Conservation (phyloP, 257 asterid species). For the Pogostemon cablin region DNA sequence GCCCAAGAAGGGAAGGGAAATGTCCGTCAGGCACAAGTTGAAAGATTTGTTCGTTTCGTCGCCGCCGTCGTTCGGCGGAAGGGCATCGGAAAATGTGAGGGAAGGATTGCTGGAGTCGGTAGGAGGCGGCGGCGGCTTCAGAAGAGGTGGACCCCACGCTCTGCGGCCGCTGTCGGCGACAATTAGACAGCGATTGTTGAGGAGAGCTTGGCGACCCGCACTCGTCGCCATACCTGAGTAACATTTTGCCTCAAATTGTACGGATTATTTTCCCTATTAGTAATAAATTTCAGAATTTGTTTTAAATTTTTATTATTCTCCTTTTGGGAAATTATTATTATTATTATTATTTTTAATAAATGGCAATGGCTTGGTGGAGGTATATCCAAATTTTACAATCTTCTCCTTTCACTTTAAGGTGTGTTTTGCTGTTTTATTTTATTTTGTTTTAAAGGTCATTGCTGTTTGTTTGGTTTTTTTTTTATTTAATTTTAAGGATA, state of each 20-base stretch:
- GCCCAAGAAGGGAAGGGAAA: slow-evolving; percentile 30
- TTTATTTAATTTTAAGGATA: too few species aligned
- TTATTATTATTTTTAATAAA: background rate
- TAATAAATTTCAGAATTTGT: slow-evolving; percentile 11
- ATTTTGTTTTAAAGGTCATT: too few species aligned
- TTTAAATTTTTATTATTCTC: background rate
- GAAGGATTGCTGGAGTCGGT: slow-evolving; percentile 37
- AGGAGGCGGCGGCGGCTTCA: slow-evolving; percentile 34
- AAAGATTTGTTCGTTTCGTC: slow-evolving; percentile 65
- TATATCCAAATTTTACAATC: too few species aligned
- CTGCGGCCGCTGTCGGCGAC: slow-evolving; percentile 60
- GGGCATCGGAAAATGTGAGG: slow-evolving; percentile 45
- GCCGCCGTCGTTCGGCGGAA: slow-evolving; percentile 63
- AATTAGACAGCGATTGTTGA: slow-evolving; percentile 57
- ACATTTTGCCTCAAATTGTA: slow-evolving; percentile 5
- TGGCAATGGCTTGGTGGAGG: too few species aligned
- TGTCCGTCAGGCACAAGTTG: slow-evolving; percentile 49
- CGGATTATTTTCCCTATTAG: background rate
- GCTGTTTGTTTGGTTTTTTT: too few species aligned
- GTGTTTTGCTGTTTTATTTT: too few species aligned
- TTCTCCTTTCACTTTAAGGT: too few species aligned
- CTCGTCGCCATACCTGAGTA: slow-evolving; percentile 63
- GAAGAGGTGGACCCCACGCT: slow-evolving; percentile 39
- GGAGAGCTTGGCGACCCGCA: slow-evolving; percentile 70
- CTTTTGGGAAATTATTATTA: background rate